Conservation (phyloP, 805 yeast genomes). For the Scheffersomyces spartinae region DNA sequence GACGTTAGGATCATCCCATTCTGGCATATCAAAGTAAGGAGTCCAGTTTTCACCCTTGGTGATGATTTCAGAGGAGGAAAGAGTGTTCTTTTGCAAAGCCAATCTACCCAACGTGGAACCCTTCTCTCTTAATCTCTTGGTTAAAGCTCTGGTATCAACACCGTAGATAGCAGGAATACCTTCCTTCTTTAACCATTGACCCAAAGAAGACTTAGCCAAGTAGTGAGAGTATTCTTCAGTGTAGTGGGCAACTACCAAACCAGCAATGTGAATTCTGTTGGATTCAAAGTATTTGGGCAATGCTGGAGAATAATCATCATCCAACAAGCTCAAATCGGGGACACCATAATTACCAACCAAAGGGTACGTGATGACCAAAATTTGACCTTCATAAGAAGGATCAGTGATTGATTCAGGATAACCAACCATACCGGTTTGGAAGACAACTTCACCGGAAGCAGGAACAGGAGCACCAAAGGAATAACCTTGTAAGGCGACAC, state of each 20-base stretch:
- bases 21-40: conserved; percentile 57
- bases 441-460: conserved; percentile 93
- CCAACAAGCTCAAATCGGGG: conserved; percentile 64
- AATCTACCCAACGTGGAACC: conserved; percentile 93
- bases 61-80: too few relatives aligned
- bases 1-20: conserved; percentile 88
- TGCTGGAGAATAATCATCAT: conserved; percentile 62
- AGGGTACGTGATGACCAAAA: conserved; percentile 91
- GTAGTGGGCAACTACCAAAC: conserved; percentile 92
- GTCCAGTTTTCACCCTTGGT: conserved; percentile 57
- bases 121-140: conserved; percentile 82
- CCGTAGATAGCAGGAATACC: conserved; percentile 95
- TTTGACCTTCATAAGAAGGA: conserved; percentile 97
- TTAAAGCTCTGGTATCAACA: conserved; percentile 91
- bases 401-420: conserved; percentile 97
- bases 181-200: conserved; percentile 86
- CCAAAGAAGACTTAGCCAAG: conserved; percentile 85
- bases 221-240: conserved; percentile 93
- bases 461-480: conserved; percentile 90
- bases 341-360: conserved; percentile 98
- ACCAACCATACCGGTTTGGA: conserved; percentile 99
- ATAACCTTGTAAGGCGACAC: conserved; percentile 81
- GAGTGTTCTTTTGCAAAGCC: conserved; percentile 41
- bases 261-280: conserved; percentile 86
- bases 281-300: conserved; percentile 93